Evolutionary conservation across 2,329 filamentous ascomycete species (phyloP), one percentile per base, ranked within the genome.

Genomic region (Penicillium sp.): DNA sequence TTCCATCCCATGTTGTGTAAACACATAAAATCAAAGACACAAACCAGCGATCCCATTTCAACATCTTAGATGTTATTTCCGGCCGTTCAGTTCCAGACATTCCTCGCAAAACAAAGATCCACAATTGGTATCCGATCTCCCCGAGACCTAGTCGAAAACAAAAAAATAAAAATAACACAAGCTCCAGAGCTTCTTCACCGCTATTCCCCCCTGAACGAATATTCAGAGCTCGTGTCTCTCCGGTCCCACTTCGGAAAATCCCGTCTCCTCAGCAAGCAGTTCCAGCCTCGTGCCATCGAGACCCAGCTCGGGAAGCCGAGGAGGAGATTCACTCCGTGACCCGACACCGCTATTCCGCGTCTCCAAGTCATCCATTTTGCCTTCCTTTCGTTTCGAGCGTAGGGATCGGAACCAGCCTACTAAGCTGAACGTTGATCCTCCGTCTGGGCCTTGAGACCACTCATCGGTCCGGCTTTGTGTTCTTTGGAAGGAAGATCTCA

Each of bases 281-380:
- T 50, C 48, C 21, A 50, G 14, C 13, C 33, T 39, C 11, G 48
- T 21, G 4, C 48, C 35, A 27, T 39, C 48, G 23, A 50, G 48
- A 39, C 48, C 48, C 37, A 50, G 48, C 14, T 50, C 48, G 33
- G 48, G 48, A 42, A 50, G 48, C 37, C 48, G 48, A 50, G 48
- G 48, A 19, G 48, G 48, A 23, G 48, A 50, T 6, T 35, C 9
- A 29, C 48, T 39, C 33, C 48, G 48, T 11, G 25, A 16, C 14
- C 29, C 48, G 26, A 23, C 48, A 19, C 19, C 39, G 39, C 39
- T 42, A 11, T 42, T 42, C 19, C 26, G 33, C 11, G 26, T 26
- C 8, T 50, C 48, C 21, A 25, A 19, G 13, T 26, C 48, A 27
- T 39, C 48, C 21, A 25, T 19, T 23, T 50, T 33, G 9, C 29